Evolutionary conservation across 2,329 filamentous ascomycete genomes (phyloP).

Genomic region (Emergomyces africanus): DNA sequence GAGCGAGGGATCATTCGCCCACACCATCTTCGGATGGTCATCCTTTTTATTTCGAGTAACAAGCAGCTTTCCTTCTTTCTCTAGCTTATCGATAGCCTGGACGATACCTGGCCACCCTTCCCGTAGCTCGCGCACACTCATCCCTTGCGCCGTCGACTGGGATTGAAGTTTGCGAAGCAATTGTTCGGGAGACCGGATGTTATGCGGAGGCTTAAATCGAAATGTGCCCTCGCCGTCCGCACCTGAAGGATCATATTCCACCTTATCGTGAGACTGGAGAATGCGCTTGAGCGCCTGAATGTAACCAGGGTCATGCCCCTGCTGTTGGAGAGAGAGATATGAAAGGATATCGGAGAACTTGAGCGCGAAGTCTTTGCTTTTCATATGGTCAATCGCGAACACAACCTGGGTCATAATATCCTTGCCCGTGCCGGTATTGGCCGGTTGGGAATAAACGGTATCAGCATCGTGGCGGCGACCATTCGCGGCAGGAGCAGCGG

Average conservation of each 20-base stretch:
- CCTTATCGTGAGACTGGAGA: conserved; percentile 53
- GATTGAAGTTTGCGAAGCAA: conserved; percentile 70
- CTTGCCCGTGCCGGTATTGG: conserved; percentile 59
- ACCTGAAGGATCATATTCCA: conserved; percentile 42
- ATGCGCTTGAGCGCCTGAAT: conserved; percentile 55
- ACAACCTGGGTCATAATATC: conserved; percentile 80
- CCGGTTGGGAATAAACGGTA: conserved; percentile 60
- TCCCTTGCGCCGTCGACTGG: conserved; percentile 66
- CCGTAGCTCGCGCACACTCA: conserved; percentile 81
- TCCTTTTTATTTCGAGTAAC: conserved; percentile 91
- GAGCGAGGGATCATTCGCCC: conserved; percentile 73
- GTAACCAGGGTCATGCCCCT: conserved; percentile 43
- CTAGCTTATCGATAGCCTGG: conserved; percentile 62
- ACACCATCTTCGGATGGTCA: conserved; percentile 70
- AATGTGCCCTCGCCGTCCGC: conserved; percentile 65
- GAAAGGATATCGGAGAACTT: conserved; percentile 64
- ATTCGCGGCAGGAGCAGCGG: conserved; percentile 29
- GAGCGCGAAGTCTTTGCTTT: conserved; percentile 55
- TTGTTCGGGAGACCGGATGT: conserved; percentile 64
- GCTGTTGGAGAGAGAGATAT: conserved; percentile 60
- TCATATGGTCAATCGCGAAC: conserved; percentile 74
- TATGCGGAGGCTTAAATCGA: conserved; percentile 69
- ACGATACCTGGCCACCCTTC: conserved; percentile 89
- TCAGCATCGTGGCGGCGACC: conserved; percentile 47
- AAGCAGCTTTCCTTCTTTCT: conserved; percentile 64